A percentile compares a stretch with the other conserved stretches of the same genome.
Conservation (phyloP, 2,329 filamentous ascomycete species). For the Aspergillus carbonarius region DNA sequence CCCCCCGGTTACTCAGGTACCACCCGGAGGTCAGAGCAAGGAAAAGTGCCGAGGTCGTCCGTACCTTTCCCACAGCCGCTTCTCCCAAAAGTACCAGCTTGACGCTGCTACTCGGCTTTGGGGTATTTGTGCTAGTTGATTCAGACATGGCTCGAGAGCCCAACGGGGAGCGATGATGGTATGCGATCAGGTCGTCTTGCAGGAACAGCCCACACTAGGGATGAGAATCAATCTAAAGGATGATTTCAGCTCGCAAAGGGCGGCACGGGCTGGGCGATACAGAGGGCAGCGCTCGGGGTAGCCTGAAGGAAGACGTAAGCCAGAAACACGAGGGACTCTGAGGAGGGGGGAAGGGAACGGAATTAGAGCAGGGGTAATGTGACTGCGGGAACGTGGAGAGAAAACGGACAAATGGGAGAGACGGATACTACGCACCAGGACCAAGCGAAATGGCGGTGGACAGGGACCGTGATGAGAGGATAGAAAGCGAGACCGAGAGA, state of each 20-base stretch:
- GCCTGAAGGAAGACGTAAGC: constrained; percentile 23
- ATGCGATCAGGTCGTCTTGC: constrained; percentile 32
- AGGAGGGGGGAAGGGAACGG: constrained; percentile 9
- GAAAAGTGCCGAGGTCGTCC: constrained; percentile 14
- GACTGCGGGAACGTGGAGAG: constrained; percentile 8
- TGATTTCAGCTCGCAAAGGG: constrained; percentile 25
- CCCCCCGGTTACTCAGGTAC: constrained; percentile 18
- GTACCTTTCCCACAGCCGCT: constrained; percentile 96
- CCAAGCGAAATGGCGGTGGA: constrained; percentile 23
- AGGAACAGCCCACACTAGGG: constrained; percentile 21
- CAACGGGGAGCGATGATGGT: constrained; percentile 13
- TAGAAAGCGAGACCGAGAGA: constrained; percentile 18
- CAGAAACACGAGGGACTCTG: constrained; percentile 14
- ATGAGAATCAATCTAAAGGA: constrained; percentile 25
- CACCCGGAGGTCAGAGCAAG: constrained; percentile 7
- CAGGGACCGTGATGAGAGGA: constrained; percentile 2
- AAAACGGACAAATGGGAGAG: constrained; percentile 14
- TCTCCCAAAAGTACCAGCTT: constrained; percentile 98
- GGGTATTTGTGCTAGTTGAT: constrained; percentile 61
- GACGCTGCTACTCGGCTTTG: constrained; percentile 98
- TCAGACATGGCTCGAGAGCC: constrained; percentile 63
- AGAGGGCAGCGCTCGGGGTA: constrained; percentile 15
- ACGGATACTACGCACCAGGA: constrained; percentile 18
- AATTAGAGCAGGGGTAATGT: constrained; percentile 17
- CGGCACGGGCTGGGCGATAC: constrained; percentile 11